Conservation (phyloP, 768 basidiomycete species). For the Mycena sanguinolenta region DNA sequence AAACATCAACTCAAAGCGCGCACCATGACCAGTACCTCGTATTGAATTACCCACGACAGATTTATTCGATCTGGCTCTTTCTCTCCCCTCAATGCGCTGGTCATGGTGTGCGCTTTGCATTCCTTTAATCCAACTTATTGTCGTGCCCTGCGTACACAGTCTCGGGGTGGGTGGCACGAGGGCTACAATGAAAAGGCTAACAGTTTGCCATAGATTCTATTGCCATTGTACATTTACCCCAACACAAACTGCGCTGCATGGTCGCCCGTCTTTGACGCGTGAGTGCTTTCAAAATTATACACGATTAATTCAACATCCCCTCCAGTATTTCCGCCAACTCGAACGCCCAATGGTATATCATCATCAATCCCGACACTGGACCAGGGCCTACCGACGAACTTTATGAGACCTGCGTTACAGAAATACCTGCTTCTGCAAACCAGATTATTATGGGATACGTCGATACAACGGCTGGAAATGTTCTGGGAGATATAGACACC, state of each 20-base stretch:
- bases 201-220: constrained; percentile 15
- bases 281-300: no score
- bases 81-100: no score
- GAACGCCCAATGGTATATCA: background rate
- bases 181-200: background rate
- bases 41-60: no score
- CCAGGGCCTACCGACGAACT: background rate
- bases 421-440: background rate
- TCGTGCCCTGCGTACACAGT: background rate
- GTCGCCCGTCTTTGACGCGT: constrained; percentile 24
- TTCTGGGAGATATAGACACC: background rate
- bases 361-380: background rate
- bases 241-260: constrained; percentile 30
- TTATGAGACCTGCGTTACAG: background rate
- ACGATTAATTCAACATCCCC: no score
- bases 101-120: no score
- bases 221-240: constrained; percentile 28
- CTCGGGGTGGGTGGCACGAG: background rate
- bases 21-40: no score
- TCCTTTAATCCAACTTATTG: constrained; percentile 2
- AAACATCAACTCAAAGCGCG: no score
- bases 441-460: background rate
- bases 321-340: constrained; percentile 20
- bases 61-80: no score
- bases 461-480: background rate